A percentile compares a stretch with the other conserved stretches of the same genome.
phyloP scores from a whole-genome alignment of 352 stramenopile species.

The Phytophthora pseudosyringae region DNA sequence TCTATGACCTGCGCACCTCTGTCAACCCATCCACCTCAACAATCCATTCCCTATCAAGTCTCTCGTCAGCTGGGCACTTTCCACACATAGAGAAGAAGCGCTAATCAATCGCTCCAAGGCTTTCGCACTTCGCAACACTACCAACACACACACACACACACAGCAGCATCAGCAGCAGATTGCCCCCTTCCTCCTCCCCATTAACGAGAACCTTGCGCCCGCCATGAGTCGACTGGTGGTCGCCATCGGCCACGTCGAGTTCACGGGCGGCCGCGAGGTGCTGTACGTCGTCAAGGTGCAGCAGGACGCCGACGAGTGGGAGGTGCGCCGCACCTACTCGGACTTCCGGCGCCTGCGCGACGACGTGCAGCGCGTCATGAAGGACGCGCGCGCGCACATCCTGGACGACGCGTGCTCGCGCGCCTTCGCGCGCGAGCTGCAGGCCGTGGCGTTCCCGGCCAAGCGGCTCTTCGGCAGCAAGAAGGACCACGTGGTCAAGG shows the following conservation, averaged over 20 bases:
- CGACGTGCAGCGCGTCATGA: slow-evolving; percentile 69
- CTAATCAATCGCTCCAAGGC: slow-evolving; percentile 17
- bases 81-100: slow-evolving; percentile 11
- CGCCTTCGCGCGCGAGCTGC: slow-evolving; percentile 44
- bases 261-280: slow-evolving; percentile 69
- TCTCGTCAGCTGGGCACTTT: neutral
- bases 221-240: slow-evolving; percentile 79
- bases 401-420: slow-evolving; percentile 55
- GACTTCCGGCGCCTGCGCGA: slow-evolving; percentile 79
- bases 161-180: slow-evolving; percentile 1
- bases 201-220: neutral
- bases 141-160: neutral
- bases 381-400: slow-evolving; percentile 54
- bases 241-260: slow-evolving; percentile 79
- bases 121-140: slow-evolving; percentile 17
- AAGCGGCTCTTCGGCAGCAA: slow-evolving; percentile 74
- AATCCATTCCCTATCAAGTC: neutral
- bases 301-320: slow-evolving; percentile 75
- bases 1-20: neutral
- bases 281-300: slow-evolving; percentile 82
- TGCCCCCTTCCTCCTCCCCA: slow-evolving; percentile 5
- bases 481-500: slow-evolving; percentile 77
- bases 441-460: slow-evolving; percentile 57
- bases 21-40: neutral
- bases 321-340: slow-evolving; percentile 71